Evolutionary conservation across 1,284 basidiomycete species (phyloP).

Genomic region (Boletus sp.): DNA sequence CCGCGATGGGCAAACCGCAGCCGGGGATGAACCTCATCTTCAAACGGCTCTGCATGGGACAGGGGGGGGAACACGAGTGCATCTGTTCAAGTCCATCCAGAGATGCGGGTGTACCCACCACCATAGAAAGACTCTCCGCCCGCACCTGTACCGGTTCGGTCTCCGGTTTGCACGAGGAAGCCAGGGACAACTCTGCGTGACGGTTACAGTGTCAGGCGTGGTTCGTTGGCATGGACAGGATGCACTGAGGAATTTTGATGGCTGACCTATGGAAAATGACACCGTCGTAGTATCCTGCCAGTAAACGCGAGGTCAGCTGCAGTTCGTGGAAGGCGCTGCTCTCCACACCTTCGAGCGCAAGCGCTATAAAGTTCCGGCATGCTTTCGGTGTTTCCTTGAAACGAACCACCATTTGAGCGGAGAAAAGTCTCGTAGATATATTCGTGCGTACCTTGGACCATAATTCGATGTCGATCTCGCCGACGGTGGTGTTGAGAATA

Average conservation of each 20-base stretch:
- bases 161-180: slow-evolving; percentile 95
- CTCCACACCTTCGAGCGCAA: slow-evolving; percentile 83
- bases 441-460: slow-evolving; percentile 73
- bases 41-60: slow-evolving; percentile 67
- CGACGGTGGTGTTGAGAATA: slow-evolving; percentile 85
- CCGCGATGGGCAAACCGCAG: slow-evolving; percentile 83
- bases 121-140: slow-evolving; percentile 93
- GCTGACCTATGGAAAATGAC: slow-evolving; percentile 86
- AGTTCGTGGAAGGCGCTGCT: slow-evolving; percentile 13
- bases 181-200: slow-evolving; percentile 66
- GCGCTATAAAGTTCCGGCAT: slow-evolving; percentile 87
- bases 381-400: slow-evolving; percentile 87
- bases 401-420: not conserved
- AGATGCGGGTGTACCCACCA: slow-evolving; percentile 44
- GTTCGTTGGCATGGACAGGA: too few relatives aligned
- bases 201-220: too few relatives aligned
- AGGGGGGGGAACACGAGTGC: too few relatives aligned
- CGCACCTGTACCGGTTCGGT: slow-evolving; percentile 84
- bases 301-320: slow-evolving; percentile 10
- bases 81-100: too few relatives aligned
- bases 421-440: not conserved
- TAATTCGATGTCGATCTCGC: slow-evolving; percentile 91
- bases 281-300: slow-evolving; percentile 89
- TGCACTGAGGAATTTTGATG: slow-evolving; percentile 1
- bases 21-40: slow-evolving; percentile 92